Conservation (phyloP, 73 alveolate genomes). For the Effrenium voratum region DNA sequence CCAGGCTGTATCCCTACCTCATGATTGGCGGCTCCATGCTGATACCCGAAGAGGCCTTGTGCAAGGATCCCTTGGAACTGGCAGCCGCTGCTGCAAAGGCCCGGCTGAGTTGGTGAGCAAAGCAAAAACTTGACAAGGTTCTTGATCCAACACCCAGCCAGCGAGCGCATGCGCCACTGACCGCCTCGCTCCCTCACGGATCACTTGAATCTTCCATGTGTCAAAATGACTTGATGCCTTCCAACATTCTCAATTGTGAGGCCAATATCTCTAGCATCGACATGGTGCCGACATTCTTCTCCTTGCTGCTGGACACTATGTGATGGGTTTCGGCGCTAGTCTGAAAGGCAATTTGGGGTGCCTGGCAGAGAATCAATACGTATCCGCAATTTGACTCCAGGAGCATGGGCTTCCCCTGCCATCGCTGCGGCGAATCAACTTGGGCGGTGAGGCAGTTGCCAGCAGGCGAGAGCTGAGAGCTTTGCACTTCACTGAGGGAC, state of each 20-base stretch:
- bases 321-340: not conserved
- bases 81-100: slow-evolving; percentile 10
- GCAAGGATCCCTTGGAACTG: slow-evolving; percentile 51
- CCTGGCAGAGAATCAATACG: not conserved
- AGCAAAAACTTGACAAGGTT: no score
- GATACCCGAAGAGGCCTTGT: slow-evolving; percentile 4
- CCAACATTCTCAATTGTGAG: no score
- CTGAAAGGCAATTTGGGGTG: not conserved
- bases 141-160: no score
- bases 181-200: no score
- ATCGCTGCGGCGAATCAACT: slow-evolving; percentile 73
- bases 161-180: no score
- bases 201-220: no score
- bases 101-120: not conserved
- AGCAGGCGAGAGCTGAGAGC: not conserved
- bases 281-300: slow-evolving; percentile 87
- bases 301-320: slow-evolving; percentile 68
- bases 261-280: slow-evolving; percentile 43
- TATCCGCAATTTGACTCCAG: not conserved
- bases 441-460: slow-evolving; percentile 86
- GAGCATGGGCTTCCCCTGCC: not conserved
- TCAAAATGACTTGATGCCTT: no score
- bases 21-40: slow-evolving; percentile 47
- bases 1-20: slow-evolving; percentile 77
- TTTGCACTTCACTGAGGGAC: not conserved